Percentiles rank a stretch among this genome's conserved stretches.
Evolutionary conservation across 2,329 filamentous ascomycete species (phyloP).

Genomic region (Cladosporium colombiae): DNA sequence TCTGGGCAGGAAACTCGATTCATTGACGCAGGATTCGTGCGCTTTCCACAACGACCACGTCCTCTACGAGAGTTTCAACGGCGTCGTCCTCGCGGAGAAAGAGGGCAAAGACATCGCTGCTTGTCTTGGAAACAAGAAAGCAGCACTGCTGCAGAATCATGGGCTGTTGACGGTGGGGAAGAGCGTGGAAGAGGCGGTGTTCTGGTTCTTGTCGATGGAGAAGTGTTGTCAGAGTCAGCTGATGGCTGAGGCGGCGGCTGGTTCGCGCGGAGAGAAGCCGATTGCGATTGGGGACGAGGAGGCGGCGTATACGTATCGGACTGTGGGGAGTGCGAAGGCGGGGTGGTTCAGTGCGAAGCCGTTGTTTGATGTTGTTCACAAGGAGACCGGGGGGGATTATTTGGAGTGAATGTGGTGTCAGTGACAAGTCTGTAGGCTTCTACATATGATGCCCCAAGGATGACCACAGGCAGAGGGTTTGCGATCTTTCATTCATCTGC

Average conservation of each 20-base stretch:
- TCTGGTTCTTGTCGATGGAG: slow-evolving; percentile 46
- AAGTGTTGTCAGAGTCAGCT: slow-evolving; percentile 45
- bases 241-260: slow-evolving; percentile 61
- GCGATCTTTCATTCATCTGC: too few species aligned
- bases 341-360: slow-evolving; percentile 74
- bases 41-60: slow-evolving; percentile 45
- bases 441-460: neutral
- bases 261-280: slow-evolving; percentile 62
- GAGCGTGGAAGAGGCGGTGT: slow-evolving; percentile 45
- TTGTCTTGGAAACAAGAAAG: slow-evolving; percentile 44
- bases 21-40: slow-evolving; percentile 47
- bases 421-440: neutral
- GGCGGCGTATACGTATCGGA: slow-evolving; percentile 66
- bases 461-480: too few species aligned
- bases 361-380: slow-evolving; percentile 68
- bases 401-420: slow-evolving; percentile 37
- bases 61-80: slow-evolving; percentile 49
- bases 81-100: slow-evolving; percentile 47
- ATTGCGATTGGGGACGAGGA: slow-evolving; percentile 69
- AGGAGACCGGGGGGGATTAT: slow-evolving; percentile 60
- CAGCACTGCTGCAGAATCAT: slow-evolving; percentile 47
- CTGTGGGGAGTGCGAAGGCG: slow-evolving; percentile 60
- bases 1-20: slow-evolving; percentile 47
- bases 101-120: slow-evolving; percentile 49
- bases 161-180: slow-evolving; percentile 48